Base-by-base conservation (phyloP, 768 basidiomycete species). In the Termitomyces sp. region DNA sequence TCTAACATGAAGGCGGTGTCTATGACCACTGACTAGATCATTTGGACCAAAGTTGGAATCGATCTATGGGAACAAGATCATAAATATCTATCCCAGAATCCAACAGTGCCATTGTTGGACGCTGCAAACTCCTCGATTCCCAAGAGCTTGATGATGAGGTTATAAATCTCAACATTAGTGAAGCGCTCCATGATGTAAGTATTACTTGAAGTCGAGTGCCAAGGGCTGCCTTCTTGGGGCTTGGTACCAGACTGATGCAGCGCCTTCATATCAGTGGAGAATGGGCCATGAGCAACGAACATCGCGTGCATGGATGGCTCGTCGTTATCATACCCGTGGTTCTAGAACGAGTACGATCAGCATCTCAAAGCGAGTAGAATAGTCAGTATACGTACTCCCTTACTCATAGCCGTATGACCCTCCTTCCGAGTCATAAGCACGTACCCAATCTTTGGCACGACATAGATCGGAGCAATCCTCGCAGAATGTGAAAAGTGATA, bases 261-360 rank as follows among this genome's bases (percentile, higher is more conserved):
- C 7, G 77, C 71, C 69, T 92, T 94, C 52, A 84, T 77, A 42
- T 82, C 79, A 11, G 81, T 71, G 14, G 88, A 84, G 69, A 94
- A 94, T 0, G 94, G 94, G 1, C 94, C 94, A 66, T 94, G 91
- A 10, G 91, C 93, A 56, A 96, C 86, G 69, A 96, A 95, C 67
- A 92, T 86, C 2, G 93, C 93, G 50, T 85, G 83, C 94, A 96
- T 96, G 6, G 86, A 76, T 12, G 75, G 64, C 41, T 85, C 83
- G 17, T 79, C 68, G 61, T 94, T 94, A 68, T 95, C 93, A 66
- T 94, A 97, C 6, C 94, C 94, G 63, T 97, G 94, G 58, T 85
- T 93, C 89, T 91, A 62, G 32, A 61, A 3, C 12, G 34, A 34
- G 19, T 23, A 47, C 28, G 30, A 43, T 41, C 19, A 41, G 41